Conservation (phyloP, 352 stramenopile genomes). For the Thraustochytrium striatum region DNA sequence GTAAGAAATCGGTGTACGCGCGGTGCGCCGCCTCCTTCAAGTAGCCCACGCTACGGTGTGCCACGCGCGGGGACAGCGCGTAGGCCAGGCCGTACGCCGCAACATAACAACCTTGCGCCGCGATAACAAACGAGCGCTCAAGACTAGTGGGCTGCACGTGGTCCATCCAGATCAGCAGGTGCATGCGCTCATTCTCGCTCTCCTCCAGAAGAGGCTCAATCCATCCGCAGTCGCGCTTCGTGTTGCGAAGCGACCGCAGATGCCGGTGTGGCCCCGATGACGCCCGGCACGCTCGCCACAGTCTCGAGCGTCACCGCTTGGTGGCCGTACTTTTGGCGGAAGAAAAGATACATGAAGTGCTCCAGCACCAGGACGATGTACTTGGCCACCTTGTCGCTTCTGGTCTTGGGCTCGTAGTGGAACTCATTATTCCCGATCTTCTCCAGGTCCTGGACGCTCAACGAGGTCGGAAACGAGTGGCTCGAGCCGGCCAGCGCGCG, state of each 20-base stretch:
- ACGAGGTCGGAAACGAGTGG: constrained; percentile 21
- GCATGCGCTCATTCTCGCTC: constrained; percentile 86
- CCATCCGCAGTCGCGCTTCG: constrained; percentile 74
- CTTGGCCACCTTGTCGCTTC: constrained; percentile 39
- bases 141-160: constrained; percentile 44
- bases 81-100: constrained; percentile 63
- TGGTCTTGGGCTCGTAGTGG: constrained; percentile 45
- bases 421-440: constrained; percentile 1
- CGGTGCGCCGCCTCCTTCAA: constrained; percentile 78
- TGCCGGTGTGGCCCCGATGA: constrained; percentile 33
- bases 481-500: background rate
- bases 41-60: constrained; percentile 84
- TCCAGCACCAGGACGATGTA: constrained; percentile 11
- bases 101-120: constrained; percentile 48
- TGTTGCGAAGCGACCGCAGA: constrained; percentile 59
- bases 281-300: constrained; percentile 31
- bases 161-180: constrained; percentile 68
- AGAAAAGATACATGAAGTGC: constrained; percentile 49
- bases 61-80: constrained; percentile 73
- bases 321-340: constrained; percentile 50
- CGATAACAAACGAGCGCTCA: constrained; percentile 49
- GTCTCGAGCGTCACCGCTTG: constrained; percentile 44
- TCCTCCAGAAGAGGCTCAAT: constrained; percentile 83
- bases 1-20: constrained; percentile 74
- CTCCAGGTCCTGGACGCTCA: constrained; percentile 38